Base-by-base conservation (phyloP, 2,329 filamentous ascomycete genomes). In the Fusarium continuum region DNA sequence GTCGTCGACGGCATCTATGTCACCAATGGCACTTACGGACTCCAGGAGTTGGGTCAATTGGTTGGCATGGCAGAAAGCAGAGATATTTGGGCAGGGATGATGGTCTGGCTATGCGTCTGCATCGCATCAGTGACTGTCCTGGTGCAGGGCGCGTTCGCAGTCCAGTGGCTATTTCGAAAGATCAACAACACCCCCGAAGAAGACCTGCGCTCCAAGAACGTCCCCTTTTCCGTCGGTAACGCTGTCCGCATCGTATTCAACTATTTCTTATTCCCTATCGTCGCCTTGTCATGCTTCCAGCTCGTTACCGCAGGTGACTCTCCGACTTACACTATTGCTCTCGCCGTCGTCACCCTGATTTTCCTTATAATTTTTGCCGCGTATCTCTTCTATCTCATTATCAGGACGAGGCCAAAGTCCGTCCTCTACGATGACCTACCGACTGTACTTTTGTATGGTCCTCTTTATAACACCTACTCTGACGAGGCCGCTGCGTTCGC, bases 391-490 rank as follows among this genome's bases (percentile, higher is more conserved):
- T 87, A 87, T 71, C 82, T 96, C 45, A 94, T 98, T 69, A 87
- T 90, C 53, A 87, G 83, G 20, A 95, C 92, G 1, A 88, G 91
- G 64, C 93, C 93, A 6, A 89, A 93, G 59, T 91, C 92, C 2
- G 90, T 92, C 66, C 83, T 99, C 9, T 99, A 97, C 74, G 95
- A 99, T 76, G 93, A 98, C 71, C 82, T 99, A 43, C 88, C 92
- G 7, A 97, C 92, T 0, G 88, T 98, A 8, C 82, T 99, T 3
- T 84, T 92, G 1, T 98, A 97, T 70, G 95, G 95, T 0, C 92
- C 95, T 6, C 81, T 99, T 8, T 99, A 99, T 77, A 99, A 99
- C 77, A 99, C 95, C 0, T 98, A 96, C 75, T 95, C 91, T 20
- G 95, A 99, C 74, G 91, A 94, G 74, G 92, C 93, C 1, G 92